phyloP scores from a whole-genome alignment of 2,329 filamentous ascomycete genomes.

The Xylaria sp. region DNA sequence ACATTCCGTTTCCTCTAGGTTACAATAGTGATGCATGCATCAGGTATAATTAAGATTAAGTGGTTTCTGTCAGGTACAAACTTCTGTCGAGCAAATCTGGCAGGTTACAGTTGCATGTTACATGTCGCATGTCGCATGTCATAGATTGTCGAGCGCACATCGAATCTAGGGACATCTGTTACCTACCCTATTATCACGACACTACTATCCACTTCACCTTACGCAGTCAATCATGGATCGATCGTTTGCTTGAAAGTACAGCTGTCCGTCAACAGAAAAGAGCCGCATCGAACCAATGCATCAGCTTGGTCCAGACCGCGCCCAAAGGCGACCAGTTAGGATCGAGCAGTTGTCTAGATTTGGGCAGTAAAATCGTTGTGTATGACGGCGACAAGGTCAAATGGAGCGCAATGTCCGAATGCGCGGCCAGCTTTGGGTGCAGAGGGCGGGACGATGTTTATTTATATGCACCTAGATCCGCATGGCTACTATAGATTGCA shows the following conservation, averaged over 20 bases:
- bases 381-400: constrained; percentile 40
- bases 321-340: constrained; percentile 32
- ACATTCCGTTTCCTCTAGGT: constrained; percentile 1
- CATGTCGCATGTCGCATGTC: constrained; percentile 7
- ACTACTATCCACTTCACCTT: too few species aligned
- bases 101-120: constrained; percentile 5
- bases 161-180: constrained; percentile 28
- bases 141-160: constrained; percentile 12
- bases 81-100: neutral
- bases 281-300: constrained; percentile 31
- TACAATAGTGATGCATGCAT: neutral
- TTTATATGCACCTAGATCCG: neutral
- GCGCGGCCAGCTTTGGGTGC: constrained; percentile 28
- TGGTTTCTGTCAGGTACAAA: constrained; percentile 11
- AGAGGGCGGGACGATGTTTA: constrained; percentile 20
- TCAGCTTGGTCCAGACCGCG: constrained; percentile 24
- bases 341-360: constrained; percentile 29
- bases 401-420: constrained; percentile 38
- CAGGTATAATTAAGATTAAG: neutral
- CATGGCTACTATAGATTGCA: neutral
- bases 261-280: constrained; percentile 1
- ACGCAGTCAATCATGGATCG: too few species aligned
- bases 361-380: constrained; percentile 13
- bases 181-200: neutral
- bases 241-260: neutral